Base-by-base conservation (phyloP, 1,139 yeast genomes). In the Candida mesenterica region DNA sequence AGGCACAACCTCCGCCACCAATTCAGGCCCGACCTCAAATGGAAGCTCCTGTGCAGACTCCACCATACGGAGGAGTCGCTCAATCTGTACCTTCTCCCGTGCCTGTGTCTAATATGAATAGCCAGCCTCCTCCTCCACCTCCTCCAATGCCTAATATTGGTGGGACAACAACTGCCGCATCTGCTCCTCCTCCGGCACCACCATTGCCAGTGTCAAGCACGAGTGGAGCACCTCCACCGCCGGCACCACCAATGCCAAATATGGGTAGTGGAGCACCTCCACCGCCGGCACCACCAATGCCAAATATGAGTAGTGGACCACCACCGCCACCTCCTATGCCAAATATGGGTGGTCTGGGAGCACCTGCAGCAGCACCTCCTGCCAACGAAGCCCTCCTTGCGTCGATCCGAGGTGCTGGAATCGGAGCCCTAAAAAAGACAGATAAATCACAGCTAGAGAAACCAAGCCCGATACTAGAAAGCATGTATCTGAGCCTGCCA, bases 361-460 rank as follows among this genome's bases (percentile, higher is more conserved):
- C 65, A 7, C 54, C 50, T 8, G 25, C 47, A 0, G 34, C 46
- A 3, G 34, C 46, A 3, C 43, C 54, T 2, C 51, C 59, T n/a
- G 53, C 53, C 1, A 48, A 70, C 1, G 95, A 86, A 57, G 96
- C 96, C 0, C 71, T 92, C 31, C 63, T 92, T 40, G 88, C 95
- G 0, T 87, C 97, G 0, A 92, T 90, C 48, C 73, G 96, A 50
- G 77, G 82, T 23, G 81, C 95, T 1, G 82, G 82, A n/a, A 35
- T 89, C 9, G 82, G 82, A 0, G 55, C 77, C 3, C 71, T 90
- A 45, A 79, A 71, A 44, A 86, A 82, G 56, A 83, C 84, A 4
- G 97, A 92, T 57, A 90, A 89, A 59, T 62, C 88, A 0, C 90
- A 84, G 49, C 65, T 89, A 33, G 97, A 90, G 28, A 75, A 70